Base-by-base conservation (phyloP, 345 rosid species). In the Draba incana region DNA sequence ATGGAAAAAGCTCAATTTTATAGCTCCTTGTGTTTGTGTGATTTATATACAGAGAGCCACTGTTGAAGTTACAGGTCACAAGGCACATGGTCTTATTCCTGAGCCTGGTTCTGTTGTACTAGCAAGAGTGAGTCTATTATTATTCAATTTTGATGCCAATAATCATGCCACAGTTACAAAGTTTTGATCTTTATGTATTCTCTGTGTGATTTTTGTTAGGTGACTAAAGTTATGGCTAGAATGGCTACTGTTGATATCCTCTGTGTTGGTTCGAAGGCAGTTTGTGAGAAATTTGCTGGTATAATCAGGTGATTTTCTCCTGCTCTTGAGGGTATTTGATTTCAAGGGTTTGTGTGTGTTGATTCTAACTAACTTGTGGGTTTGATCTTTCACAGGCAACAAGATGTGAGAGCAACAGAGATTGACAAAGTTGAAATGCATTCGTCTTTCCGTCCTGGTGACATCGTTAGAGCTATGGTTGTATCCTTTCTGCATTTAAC, bases 351-450 rank as follows among this genome's bases (percentile, higher is more conserved):
- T 44, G 27, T 33, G 25, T 43, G 1, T 0, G 12, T 20, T 14
- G 62, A 49, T 20, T 61, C 28, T 69, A 45, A 20, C 20, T 20
- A 0, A 1, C 1, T 1, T 20, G 20, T 20, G n/a, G n/a, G n/a
- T 14, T 57, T 74, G 13, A 2, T 16, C 28, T 24, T 50, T 52
- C 10, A 39, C 79, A 93, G 98, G 88, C 92, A 87, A 75, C 96
- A 86, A 79, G 98, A 93, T 78, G 98, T 92, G 53, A 86, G 98
- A 77, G 86, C 88, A 11, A 86, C 97, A 30, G 96, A 92, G 85
- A 85, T 92, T 72, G 94, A 92, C 78, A 88, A 88, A 82, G 96
- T 92, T 57, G 93, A 92, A 64, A 83, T 88, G 96, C 96, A 85
- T 75, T 61, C 62, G 25, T 88, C 96, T 42, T 92, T 84, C 73